Base-by-base conservation (phyloP, 2,329 filamentous ascomycete species). In the Colletotrichum orbiculare region DNA sequence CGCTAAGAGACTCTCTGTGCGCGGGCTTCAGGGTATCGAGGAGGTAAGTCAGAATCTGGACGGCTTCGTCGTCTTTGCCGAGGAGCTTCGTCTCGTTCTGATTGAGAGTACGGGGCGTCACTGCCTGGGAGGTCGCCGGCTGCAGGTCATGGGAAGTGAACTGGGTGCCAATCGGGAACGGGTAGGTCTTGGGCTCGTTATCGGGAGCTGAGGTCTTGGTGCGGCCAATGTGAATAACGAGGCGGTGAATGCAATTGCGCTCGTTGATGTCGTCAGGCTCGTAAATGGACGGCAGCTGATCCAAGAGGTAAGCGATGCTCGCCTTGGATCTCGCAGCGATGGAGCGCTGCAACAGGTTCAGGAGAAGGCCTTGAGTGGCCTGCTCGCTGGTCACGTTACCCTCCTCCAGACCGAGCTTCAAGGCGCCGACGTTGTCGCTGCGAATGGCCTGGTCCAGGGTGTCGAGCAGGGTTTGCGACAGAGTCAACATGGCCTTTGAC, bases 251-350 rank as follows among this genome's bases (percentile, higher is more conserved):
- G 75, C 93, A 96, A 75, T 97, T 99, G 11, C 96, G 90, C 71
- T 91, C 90, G 78, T 98, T 97, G 74, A 99, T 93, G 73, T 98
- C 96, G 70, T 97, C 92, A 2, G 91, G 87, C 73, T 97, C 94
- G 54, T 97, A 89, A 2, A 98, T 83, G 1, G 87, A 89, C 48
- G 88, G 85, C 55, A 96, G 84, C 46, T 89, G 85, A 10, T 82
- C 79, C 2, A 99, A 77, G 1, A 98, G 83, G 63, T 85, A 86
- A n/a, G 85, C 80, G 54, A 97, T 91, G 72, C 89, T 94, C 33
- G 82, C 78, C 71, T 86, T 90, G 0, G 92, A 87, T 54, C 88
- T 87, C 62, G 85, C 86, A 3, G 91, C 90, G 62, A 96, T 92
- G 1, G 91, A 86, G 66, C 92, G 84, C 78, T 97, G 90, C 61